A percentile compares a stretch with the other conserved stretches of the same genome.
phyloP scores from a whole-genome alignment of 2,329 filamentous ascomycete species.

The Hymenoscyphus albidus region DNA sequence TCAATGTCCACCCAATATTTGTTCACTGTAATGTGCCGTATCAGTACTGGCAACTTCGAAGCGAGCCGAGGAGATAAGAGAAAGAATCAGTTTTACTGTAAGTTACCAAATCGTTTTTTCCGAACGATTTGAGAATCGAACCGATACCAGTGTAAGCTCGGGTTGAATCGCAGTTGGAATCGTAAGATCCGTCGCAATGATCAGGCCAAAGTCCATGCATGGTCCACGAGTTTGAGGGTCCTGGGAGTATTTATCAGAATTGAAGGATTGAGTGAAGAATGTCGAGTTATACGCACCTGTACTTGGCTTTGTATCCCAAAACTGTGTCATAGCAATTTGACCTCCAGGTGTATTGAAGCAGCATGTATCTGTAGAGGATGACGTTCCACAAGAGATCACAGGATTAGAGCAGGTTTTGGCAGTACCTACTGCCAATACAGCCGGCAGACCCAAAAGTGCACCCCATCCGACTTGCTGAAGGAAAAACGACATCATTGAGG shows the following conservation, averaged over 20 bases:
- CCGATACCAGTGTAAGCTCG: constrained; percentile 64
- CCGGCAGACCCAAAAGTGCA: constrained; percentile 16
- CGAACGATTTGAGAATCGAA: constrained; percentile 53
- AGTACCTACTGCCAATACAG: constrained; percentile 19
- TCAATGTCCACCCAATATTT: constrained; percentile 66
- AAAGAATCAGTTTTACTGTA: constrained; percentile 54
- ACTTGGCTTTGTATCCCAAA: constrained; percentile 67
- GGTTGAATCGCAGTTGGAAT: constrained; percentile 58
- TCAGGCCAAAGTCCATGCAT: constrained; percentile 65
- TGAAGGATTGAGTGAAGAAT: neutral
- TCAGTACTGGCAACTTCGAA: neutral
- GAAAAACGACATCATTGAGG: neutral
- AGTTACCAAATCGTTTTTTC: constrained; percentile 52
- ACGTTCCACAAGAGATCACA: constrained; percentile 51
- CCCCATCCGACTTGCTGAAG: constrained; percentile 7
- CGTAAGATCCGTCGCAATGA: constrained; percentile 67
- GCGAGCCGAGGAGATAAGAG: neutral
- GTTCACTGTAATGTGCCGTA: constrained; percentile 12
- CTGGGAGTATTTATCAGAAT: neutral
- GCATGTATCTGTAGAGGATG: constrained; percentile 59
- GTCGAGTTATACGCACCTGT: constrained; percentile 34
- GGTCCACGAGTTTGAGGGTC: constrained; percentile 50
- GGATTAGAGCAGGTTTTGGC: constrained; percentile 29
- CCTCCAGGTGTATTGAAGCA: constrained; percentile 74
- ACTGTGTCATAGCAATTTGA: constrained; percentile 70